These are phyloP conservation scores for Botrytis porri DNA, from an alignment of 2,329 filamentous ascomycete species.

Conservation along the genomic window DNA sequence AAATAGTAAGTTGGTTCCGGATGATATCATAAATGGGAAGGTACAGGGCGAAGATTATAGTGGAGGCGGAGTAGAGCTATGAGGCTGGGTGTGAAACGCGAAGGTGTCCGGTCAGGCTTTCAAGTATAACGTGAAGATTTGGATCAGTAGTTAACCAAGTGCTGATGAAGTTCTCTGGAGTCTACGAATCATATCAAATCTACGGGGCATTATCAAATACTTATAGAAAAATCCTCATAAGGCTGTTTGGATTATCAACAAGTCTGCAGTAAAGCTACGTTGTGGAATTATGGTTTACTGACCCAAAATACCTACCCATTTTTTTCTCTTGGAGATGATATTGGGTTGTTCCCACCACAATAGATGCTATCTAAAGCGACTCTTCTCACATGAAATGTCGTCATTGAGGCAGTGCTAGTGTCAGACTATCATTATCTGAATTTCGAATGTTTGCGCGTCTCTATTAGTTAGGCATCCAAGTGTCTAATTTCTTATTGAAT, in stretches of 20 bases:
- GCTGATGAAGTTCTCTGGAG: not conserved
- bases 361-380: no score
- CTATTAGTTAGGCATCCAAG: no score
- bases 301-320: no score
- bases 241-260: not conserved
- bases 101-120: not conserved
- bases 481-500: no score
- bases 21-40: not conserved
- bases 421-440: no score
- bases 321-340: no score
- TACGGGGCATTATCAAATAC: not conserved
- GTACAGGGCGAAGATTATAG: not conserved
- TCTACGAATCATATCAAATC: not conserved
- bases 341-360: no score
- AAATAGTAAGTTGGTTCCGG: not conserved
- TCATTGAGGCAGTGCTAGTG: no score
- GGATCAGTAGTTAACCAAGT: not conserved
- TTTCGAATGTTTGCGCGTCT: no score
- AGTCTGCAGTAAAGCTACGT: not conserved
- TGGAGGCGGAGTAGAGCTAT: not conserved
- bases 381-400: rapidly evolving
- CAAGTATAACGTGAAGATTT: not conserved
- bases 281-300: no score
- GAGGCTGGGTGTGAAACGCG: not conserved
- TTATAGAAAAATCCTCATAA: not conserved